phyloP scores from a whole-genome alignment of 1,284 basidiomycete genomes.

The Boletus semigastroideus region DNA sequence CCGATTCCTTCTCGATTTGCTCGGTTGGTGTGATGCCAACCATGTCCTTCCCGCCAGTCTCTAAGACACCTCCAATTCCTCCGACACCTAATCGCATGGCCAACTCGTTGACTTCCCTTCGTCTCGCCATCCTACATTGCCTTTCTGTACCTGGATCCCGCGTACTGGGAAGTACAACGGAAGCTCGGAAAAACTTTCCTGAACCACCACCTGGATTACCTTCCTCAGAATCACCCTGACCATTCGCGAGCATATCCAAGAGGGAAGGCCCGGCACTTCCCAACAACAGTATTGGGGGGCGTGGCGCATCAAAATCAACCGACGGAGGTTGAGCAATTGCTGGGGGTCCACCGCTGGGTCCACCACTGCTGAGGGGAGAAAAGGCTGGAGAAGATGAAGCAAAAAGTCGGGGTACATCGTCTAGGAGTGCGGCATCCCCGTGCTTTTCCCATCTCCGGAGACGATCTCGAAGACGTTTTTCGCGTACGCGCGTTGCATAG shows the following conservation, averaged over 20 bases:
- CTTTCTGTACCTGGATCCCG: slow-evolving; percentile 60
- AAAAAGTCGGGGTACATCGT: slow-evolving; percentile 60
- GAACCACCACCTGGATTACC: slow-evolving; percentile 6
- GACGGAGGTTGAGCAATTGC: slow-evolving; percentile 28
- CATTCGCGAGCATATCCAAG: slow-evolving; percentile 28
- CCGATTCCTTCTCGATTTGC: slow-evolving; percentile 4
- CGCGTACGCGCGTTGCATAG: slow-evolving; percentile 60
- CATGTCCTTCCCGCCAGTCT: slow-evolving; percentile 25
- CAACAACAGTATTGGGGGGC: slow-evolving; percentile 53
- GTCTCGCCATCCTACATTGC: slow-evolving; percentile 55
- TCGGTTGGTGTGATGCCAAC: slow-evolving; percentile 7
- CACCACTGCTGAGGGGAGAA: slow-evolving; percentile 5
- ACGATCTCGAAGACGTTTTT: slow-evolving; percentile 64
- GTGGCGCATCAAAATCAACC: slow-evolving; percentile 34
- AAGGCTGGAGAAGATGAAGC: slow-evolving; percentile 23
- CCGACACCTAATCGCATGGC: slow-evolving; percentile 78
- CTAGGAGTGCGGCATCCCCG: slow-evolving; percentile 47
- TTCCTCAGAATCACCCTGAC: slow-evolving; percentile 23
- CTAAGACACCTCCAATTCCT: slow-evolving; percentile 68
- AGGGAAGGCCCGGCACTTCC: slow-evolving; percentile 36
- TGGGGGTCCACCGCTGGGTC: slow-evolving; percentile 10
- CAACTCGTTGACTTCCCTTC: slow-evolving; percentile 75
- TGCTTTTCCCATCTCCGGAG: slow-evolving; percentile 70
- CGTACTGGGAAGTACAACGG: slow-evolving; percentile 65
- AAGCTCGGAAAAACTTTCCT: slow-evolving; percentile 64